Evolutionary conservation across 1,284 basidiomycete species (phyloP), one percentile per base, ranked within the genome.

Genomic region (Ceratobasidium papillatum): DNA sequence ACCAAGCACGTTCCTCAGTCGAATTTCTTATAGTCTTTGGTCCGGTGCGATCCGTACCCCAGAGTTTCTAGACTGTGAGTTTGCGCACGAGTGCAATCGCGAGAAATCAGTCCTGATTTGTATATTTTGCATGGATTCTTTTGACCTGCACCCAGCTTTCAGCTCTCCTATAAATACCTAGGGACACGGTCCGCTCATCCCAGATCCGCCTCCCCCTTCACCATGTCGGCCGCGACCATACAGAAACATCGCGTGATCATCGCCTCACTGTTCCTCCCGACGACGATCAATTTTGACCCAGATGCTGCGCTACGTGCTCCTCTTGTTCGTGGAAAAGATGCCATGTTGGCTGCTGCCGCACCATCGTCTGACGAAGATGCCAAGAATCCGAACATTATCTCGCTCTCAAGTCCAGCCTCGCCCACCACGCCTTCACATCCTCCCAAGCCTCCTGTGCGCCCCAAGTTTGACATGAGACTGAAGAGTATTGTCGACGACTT

Each of bases 401-500:
- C 72, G 41, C 45, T 76, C 32, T 63, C 58, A 25, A 73, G 58
- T 54, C 56, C 56, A 17, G 58, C 32, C 4, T 51, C 58, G 8
- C 58, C 56, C 2, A 51, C 32, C 19, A 2, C 17, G 12, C 56
- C 69, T n/a, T 22, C 49, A 8, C 34, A 63, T 5, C 56, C 56
- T 5, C 22, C 30, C 36, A 73, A 63, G 34, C 22, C 58, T 38
- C 63, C 75, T 2, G 32, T 56, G 17, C 52, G 52, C 41, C 41
- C 75, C 47, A 76, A 63, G 43, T 72, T 75, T 34, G 54, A 56
- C 43, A 25, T 58, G 27, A 32, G 61, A 0, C 79, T 89, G 64
- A 87, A 84, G 80, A 92, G 91, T 78, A 93, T 94, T 77, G 89
- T 94, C 54, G 91, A 93, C 12, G 92, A 93, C 81, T 85, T 93